A percentile compares a stretch with the other conserved stretches of the same genome.
Evolutionary conservation across 306 rosid species (phyloP).

Genomic region (Cucurbita argyrosperma): DNA sequence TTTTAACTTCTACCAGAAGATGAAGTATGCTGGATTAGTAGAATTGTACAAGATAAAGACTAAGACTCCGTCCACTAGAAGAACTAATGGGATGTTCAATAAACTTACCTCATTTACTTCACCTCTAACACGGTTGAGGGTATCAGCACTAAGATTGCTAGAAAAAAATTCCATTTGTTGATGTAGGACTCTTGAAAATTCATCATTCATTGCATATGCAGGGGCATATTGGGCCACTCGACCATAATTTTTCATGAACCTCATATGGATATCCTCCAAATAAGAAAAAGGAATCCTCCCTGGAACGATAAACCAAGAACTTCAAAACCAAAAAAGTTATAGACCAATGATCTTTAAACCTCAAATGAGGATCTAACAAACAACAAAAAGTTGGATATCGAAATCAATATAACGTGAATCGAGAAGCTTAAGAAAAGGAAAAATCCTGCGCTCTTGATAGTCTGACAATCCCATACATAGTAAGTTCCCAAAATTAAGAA

Average conservation of each 20-base stretch:
- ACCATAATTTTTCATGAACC: slow-evolving; percentile 94
- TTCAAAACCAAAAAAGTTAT: not conserved
- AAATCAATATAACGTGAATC: not conserved
- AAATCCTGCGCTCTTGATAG: not conserved
- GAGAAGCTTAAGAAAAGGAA: not conserved
- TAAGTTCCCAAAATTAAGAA: not conserved
- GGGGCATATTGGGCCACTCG: slow-evolving; percentile 77
- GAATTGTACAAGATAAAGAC: not conserved
- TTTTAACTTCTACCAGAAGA: not conserved
- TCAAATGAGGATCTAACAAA: not conserved
- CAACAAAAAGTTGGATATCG: not conserved
- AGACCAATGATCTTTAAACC: not conserved
- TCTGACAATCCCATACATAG: not conserved
- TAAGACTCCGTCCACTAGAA: not conserved
- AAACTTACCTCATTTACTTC: slow-evolving; percentile 95
- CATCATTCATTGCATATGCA: slow-evolving; percentile 98
- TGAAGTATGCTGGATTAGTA: not conserved
- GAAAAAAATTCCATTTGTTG: slow-evolving; percentile 98
- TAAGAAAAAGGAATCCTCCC: slow-evolving; percentile 94
- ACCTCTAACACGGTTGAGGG: slow-evolving; percentile 80
- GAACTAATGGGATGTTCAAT: not conserved
- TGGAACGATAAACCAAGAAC: slow-evolving; percentile 18
- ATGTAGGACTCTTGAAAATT: slow-evolving; percentile 92
- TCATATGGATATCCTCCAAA: slow-evolving; percentile 94
- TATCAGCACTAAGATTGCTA: slow-evolving; percentile 64